Percentiles rank a stretch among this genome's conserved stretches.
phyloP scores from a whole-genome alignment of 768 basidiomycete genomes.

The Gelatoporia subvermispora region DNA sequence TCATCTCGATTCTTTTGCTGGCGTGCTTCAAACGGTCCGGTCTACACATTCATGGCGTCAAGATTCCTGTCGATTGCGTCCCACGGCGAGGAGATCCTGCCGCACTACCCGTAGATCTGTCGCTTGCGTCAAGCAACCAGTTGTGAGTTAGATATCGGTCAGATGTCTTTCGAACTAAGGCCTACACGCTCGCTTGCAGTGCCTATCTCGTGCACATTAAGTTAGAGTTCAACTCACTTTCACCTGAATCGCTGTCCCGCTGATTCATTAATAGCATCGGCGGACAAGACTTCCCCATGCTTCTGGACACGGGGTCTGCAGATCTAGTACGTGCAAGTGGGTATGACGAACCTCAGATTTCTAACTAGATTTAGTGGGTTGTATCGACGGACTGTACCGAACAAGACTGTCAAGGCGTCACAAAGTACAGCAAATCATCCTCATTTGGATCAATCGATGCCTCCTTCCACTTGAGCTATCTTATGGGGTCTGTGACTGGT shows the following conservation, averaged over 20 bases:
- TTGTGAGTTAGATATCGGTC: conserved; percentile 19
- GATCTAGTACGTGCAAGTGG: conserved; percentile 38
- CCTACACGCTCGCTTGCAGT: conserved; percentile 17
- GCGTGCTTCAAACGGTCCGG: no score
- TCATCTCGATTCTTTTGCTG: neutral
- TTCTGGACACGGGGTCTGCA: conserved; percentile 55
- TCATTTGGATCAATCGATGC: conserved; percentile 28
- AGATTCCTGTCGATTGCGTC: no score
- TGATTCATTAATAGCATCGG: conserved; percentile 31
- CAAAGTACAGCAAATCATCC: conserved; percentile 32
- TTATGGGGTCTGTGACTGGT: conserved; percentile 48
- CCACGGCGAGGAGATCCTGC: no score
- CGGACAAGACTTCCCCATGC: conserved; percentile 38
- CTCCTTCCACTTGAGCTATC: conserved; percentile 43
- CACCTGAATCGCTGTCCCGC: conserved; percentile 1
- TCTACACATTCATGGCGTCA: no score
- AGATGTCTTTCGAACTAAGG: neutral
- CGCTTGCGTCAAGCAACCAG: conserved; percentile 11
- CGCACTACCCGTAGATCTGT: conserved; percentile 3
- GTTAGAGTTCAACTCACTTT: conserved; percentile 19
- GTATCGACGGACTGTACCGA: conserved; percentile 40
- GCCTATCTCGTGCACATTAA: conserved; percentile 36
- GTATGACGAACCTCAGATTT: conserved; percentile 1
- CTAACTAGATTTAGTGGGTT: conserved; percentile 38
- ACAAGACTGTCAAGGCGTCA: conserved; percentile 41